Conservation (phyloP, 495 filamentous ascomycete species). For the Penicillium soppii region DNA sequence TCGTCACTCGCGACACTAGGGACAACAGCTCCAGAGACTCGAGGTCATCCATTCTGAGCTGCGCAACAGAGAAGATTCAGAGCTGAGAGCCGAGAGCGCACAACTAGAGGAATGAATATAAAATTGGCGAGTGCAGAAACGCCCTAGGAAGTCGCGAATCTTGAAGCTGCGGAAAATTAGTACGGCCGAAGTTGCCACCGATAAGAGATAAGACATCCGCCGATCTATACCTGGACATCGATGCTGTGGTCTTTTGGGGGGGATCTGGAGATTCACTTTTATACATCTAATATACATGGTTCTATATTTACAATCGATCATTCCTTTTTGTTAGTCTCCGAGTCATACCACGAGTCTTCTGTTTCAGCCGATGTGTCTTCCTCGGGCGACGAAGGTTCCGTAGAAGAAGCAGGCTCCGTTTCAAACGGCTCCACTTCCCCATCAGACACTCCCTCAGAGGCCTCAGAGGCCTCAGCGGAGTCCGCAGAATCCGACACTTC, state of each 20-base stretch:
- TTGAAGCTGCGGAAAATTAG: conserved; percentile 45
- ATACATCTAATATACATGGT: conserved; percentile 24
- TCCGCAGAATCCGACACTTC: not conserved
- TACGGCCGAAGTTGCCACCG: conserved; percentile 39
- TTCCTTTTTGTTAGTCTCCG: not conserved
- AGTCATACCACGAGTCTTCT: conserved; percentile 1
- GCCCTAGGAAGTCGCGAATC: conserved; percentile 18
- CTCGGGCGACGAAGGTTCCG: not conserved
- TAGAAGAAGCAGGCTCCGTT: not conserved
- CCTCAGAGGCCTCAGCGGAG: not conserved
- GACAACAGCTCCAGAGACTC: conserved; percentile 88
- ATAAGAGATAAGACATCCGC: conserved; percentile 47
- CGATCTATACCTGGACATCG: too few relatives aligned
- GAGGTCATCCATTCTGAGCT: conserved; percentile 75
- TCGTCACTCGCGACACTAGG: conserved; percentile 91
- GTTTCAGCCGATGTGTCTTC: not conserved
- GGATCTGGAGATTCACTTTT: conserved; percentile 5
- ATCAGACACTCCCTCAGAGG: not conserved
- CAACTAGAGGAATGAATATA: not conserved
- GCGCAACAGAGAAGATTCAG: conserved; percentile 3
- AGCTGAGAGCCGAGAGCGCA: not conserved
- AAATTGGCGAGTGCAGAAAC: conserved; percentile 20
- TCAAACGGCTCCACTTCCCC: not conserved
- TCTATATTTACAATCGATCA: not conserved
- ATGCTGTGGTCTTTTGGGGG: not conserved